Evolutionary conservation across 352 stramenopile genomes (phyloP).

Genomic region (Phytophthora litchii): DNA sequence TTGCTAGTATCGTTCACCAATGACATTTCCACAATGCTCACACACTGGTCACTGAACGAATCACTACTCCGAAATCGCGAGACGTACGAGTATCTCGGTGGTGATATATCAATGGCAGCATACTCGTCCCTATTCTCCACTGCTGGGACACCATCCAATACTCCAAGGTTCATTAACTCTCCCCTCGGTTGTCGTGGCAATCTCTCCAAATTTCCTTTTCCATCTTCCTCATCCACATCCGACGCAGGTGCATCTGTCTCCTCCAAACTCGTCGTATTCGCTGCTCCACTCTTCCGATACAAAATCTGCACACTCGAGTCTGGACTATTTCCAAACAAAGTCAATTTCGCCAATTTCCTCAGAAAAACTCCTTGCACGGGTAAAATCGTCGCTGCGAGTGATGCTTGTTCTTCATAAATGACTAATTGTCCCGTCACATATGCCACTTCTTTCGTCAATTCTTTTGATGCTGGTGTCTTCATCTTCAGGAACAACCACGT

Average conservation of each 20-base stretch:
- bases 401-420: slow-evolving; percentile 84
- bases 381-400: slow-evolving; percentile 78
- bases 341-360: slow-evolving; percentile 69
- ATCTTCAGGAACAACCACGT: slow-evolving; percentile 87
- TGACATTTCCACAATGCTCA: slow-evolving; percentile 82
- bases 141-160: slow-evolving; percentile 66
- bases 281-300: slow-evolving; percentile 47
- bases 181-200: slow-evolving; percentile 46
- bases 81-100: slow-evolving; percentile 79
- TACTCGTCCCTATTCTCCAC: slow-evolving; percentile 73
- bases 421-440: slow-evolving; percentile 85
- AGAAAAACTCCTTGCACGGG: slow-evolving; percentile 87
- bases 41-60: slow-evolving; percentile 84
- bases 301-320: slow-evolving; percentile 81
- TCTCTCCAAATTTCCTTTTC: slow-evolving; percentile 28
- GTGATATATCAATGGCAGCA: slow-evolving; percentile 75
- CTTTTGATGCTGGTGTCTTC: slow-evolving; percentile 72
- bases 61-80: slow-evolving; percentile 81
- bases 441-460: slow-evolving; percentile 67
- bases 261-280: slow-evolving; percentile 26
- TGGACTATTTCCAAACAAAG: slow-evolving; percentile 83
- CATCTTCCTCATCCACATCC: slow-evolving; percentile 34
- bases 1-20: slow-evolving; percentile 52
- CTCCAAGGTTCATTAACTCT: slow-evolving; percentile 64
- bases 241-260: slow-evolving; percentile 12